phyloP scores from a whole-genome alignment of 345 rosid genomes.

The Excoecaria cochinchinensis region DNA sequence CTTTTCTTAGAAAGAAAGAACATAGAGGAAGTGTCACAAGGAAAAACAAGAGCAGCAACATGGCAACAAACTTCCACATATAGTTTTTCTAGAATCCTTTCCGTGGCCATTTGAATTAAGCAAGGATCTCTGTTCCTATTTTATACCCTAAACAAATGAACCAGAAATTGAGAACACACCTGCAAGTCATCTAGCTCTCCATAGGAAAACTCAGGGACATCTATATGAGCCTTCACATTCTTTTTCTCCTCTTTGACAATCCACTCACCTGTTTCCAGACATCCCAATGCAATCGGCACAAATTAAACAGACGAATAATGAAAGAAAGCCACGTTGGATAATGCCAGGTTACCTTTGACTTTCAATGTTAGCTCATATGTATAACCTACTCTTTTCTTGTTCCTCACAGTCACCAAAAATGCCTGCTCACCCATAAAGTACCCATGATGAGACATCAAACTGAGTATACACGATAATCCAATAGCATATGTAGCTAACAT shows the following conservation, averaged over 20 bases:
- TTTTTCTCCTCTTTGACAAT: constrained; percentile 55
- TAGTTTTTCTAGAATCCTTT: neutral
- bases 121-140: too few relatives aligned
- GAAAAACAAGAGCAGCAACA: neutral
- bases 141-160: neutral
- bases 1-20: neutral
- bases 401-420: constrained; percentile 81
- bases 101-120: neutral
- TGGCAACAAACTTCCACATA: neutral
- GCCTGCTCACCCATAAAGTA: constrained; percentile 50
- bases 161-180: constrained; percentile 40
- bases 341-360: constrained; percentile 52
- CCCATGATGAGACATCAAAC: neutral
- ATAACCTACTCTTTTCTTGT: constrained; percentile 88
- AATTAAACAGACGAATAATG: neutral
- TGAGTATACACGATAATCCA: neutral
- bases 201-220: constrained; percentile 79
- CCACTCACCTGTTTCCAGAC: constrained; percentile 70
- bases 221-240: constrained; percentile 60
- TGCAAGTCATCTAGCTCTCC: constrained; percentile 93
- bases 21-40: neutral
- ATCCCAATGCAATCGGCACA: constrained; percentile 6
- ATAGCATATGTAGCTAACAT: neutral
- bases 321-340: neutral
- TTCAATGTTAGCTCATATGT: constrained; percentile 75